phyloP scores from a whole-genome alignment of 2,329 filamentous ascomycete species.

The Trichoderma simmonsii region DNA sequence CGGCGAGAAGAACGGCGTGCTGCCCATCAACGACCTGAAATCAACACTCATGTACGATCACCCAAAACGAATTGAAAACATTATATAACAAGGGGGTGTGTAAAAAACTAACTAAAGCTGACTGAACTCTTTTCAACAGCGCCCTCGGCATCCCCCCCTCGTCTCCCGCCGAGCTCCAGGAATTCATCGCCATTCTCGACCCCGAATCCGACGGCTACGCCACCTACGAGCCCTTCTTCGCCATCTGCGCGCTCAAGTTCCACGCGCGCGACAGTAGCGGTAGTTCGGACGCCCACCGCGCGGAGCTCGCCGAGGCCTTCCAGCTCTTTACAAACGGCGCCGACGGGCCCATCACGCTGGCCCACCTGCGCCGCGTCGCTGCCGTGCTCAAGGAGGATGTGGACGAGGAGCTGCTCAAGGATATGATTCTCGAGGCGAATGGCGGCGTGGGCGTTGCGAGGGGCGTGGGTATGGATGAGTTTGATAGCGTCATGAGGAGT shows the following conservation, averaged over 20 bases:
- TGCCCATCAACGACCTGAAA: conserved; percentile 65
- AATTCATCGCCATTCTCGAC: conserved; percentile 78
- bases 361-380: conserved; percentile 74
- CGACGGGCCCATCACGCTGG: conserved; percentile 67
- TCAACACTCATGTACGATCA: conserved; percentile 65
- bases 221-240: conserved; percentile 76
- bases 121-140: conserved; percentile 40
- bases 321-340: conserved; percentile 66
- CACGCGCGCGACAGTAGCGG: conserved; percentile 55
- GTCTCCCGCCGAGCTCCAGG: conserved; percentile 63
- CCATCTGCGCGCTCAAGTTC: conserved; percentile 83
- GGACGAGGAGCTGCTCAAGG: conserved; percentile 75
- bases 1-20: conserved; percentile 69
- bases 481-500: conserved; percentile 79
- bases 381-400: conserved; percentile 80
- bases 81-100: background rate
- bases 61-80: background rate
- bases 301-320: conserved; percentile 80
- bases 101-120: background rate
- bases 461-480: conserved; percentile 75
- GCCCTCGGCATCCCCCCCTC: conserved; percentile 75
- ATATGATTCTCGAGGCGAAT: conserved; percentile 96
- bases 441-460: conserved; percentile 67
- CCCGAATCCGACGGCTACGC: conserved; percentile 76
- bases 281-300: conserved; percentile 52